A percentile compares a stretch with the other conserved stretches of the same genome.
Conservation (phyloP, 2,329 filamentous ascomycete genomes). For the Elsinoe ampelina region DNA sequence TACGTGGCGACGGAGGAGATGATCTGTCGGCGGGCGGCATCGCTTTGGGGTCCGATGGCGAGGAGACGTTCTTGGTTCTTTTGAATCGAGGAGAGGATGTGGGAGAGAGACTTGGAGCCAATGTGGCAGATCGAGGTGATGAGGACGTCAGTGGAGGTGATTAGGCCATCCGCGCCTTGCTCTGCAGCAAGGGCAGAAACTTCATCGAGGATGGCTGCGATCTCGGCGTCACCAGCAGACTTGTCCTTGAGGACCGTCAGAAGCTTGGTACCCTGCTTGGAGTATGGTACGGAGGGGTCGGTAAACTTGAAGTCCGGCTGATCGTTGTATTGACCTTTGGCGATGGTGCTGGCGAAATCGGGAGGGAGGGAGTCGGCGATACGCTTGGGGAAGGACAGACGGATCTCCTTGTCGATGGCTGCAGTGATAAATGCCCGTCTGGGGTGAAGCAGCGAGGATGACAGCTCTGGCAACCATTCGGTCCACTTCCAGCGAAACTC, state of each 20-base stretch:
- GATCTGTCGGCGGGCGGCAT: constrained; percentile 74
- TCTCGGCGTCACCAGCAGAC: constrained; percentile 65
- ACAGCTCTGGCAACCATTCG: constrained; percentile 86
- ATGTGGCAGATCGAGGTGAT: constrained; percentile 89
- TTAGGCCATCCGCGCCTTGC: constrained; percentile 60
- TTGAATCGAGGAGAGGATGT: constrained; percentile 92
- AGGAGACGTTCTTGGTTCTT: constrained; percentile 83
- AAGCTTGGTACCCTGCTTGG: constrained; percentile 74
- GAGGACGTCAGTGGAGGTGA: constrained; percentile 86
- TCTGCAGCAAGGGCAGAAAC: constrained; percentile 73
- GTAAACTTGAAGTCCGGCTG: constrained; percentile 92
- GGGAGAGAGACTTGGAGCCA: constrained; percentile 89
- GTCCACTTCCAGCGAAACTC: constrained; percentile 99
- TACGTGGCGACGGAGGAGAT: constrained; percentile 84
- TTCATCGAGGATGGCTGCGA: constrained; percentile 68
- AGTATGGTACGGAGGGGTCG: constrained; percentile 66
- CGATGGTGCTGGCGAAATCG: constrained; percentile 70
- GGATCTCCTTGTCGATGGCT: constrained; percentile 90
- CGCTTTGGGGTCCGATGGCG: constrained; percentile 64
- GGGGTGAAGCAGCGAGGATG: constrained; percentile 66
- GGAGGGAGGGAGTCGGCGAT: constrained; percentile 89
- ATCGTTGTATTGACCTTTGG: constrained; percentile 84
- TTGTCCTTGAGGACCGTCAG: constrained; percentile 73
- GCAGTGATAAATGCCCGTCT: constrained; percentile 90
- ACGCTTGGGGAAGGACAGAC: constrained; percentile 88